Conservation (phyloP, 2,329 filamentous ascomycete genomes). For the Chaetomiaceae sp. region DNA sequence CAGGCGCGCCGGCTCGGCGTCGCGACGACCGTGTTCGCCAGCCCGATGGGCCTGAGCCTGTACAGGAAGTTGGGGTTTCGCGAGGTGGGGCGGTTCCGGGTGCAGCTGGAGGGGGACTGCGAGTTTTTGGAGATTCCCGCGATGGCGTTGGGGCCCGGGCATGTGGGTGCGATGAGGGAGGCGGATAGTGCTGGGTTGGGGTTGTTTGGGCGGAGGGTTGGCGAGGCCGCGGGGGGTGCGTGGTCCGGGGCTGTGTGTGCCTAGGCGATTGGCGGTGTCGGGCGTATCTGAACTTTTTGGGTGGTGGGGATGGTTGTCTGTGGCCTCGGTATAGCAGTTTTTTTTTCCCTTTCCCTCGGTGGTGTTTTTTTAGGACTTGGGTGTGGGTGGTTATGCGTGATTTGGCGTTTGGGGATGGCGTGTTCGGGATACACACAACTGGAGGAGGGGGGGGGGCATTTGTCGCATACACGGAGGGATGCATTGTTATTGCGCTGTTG, state of each 20-base stretch:
- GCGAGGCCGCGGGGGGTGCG: neutral
- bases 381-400: too few relatives aligned
- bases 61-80: slow-evolving; percentile 26
- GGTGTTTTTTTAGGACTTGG: too few relatives aligned
- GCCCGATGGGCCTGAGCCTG: slow-evolving; percentile 24
- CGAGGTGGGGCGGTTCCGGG: slow-evolving; percentile 23
- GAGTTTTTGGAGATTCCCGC: slow-evolving; percentile 25
- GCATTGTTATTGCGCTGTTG: too few relatives aligned
- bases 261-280: neutral
- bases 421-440: too few relatives aligned
- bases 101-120: slow-evolving; percentile 25
- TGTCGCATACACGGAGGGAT: too few relatives aligned
- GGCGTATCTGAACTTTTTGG: too few relatives aligned
- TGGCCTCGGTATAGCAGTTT: neutral
- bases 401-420: too few relatives aligned
- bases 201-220: neutral
- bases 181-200: neutral
- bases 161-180: slow-evolving; percentile 3
- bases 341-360: neutral
- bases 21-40: slow-evolving; percentile 26
- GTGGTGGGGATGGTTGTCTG: neutral
- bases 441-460: too few relatives aligned
- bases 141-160: slow-evolving; percentile 14
- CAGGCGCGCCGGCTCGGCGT: slow-evolving; percentile 16
- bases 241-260: neutral